Evolutionary conservation across 345 rosid species (phyloP), one percentile per base, ranked within the genome.

Genomic region (Kernera saxatilis): DNA sequence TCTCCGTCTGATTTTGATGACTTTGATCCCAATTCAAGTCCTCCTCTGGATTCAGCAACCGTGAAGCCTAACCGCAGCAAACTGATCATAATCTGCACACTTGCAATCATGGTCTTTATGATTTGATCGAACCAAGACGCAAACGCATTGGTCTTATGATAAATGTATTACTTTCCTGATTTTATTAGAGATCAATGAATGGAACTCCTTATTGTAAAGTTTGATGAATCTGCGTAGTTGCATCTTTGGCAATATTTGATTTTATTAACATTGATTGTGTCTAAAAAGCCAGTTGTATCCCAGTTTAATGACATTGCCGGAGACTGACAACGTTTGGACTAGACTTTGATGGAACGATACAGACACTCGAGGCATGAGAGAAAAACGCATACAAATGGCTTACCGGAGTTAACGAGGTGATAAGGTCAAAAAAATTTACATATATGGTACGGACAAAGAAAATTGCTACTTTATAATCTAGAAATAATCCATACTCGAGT

Each of bases 1-100:
- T 23, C 73, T 4, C 68, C 67, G 49, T 49, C 69, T 40, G 69
- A 74, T 23, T 59, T 4, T 41, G 56, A 74, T 22, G 69, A 74
- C 26, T 41, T 5, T 59, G 78, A 74, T 49, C 40, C 55, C 26
- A 13, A 3, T 59, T 32, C 6, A 41, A 17, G n/a, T 32, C 15
- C 68, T 39, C 10, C 62, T 58, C 18, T 48, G 9, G 61, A 41
- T 49, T 57, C 77, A 67, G 73, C 45, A 67, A 40, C 14, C 2
- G 15, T 15, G 14, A 59, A 49, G 33, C 25, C 53, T 46, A 65
- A 26, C 5, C 7, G 44, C 53, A 27, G 13, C 19, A 73, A 57
- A 40, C 10, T 56, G 51, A 55, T 72, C 55, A 13, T 64, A 9
- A n/a, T 73, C 23, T 65, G 5, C 11, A 19, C 43, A 19, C 33